Evolutionary conservation across 805 yeast genomes (phyloP).

Genomic region (Zygosaccharomyces pseudorouxii): DNA sequence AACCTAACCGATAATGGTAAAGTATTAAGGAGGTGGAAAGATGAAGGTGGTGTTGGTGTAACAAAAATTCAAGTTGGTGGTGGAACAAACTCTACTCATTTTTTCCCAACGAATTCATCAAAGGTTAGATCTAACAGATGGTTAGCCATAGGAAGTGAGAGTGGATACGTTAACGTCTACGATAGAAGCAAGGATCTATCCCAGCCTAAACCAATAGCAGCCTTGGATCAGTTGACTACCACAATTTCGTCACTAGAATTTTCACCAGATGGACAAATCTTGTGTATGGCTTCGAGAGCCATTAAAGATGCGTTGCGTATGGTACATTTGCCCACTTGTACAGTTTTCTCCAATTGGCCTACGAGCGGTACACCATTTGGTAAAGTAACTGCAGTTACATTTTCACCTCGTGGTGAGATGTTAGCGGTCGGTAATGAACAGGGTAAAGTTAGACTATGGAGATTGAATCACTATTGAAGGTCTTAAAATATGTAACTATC

Average conservation of each 20-base stretch:
- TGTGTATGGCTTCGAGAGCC: conserved; percentile 80
- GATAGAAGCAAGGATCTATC: conserved; percentile 43
- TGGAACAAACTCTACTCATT: conserved; percentile 31
- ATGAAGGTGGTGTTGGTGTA: conserved; percentile 78
- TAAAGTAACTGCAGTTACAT: conserved; percentile 74
- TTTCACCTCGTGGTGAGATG: conserved; percentile 78
- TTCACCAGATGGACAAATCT: conserved; percentile 81
- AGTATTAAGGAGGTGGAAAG: conserved; percentile 70
- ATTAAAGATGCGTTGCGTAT: conserved; percentile 80
- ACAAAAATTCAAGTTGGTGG: conserved; percentile 76
- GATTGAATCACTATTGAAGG: conserved; percentile 67
- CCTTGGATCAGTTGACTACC: conserved; percentile 76
- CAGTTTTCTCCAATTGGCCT: conserved; percentile 94
- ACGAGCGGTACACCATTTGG: conserved; percentile 95
- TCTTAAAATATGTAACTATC: background rate
- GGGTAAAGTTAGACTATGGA: conserved; percentile 87
- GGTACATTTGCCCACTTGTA: conserved; percentile 82
- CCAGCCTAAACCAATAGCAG: conserved; percentile 47
- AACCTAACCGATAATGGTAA: conserved; percentile 44
- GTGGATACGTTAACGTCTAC: conserved; percentile 86
- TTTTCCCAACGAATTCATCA: conserved; percentile 22
- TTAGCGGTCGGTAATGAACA: conserved; percentile 85
- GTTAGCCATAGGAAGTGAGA: conserved; percentile 83
- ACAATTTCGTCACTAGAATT: conserved; percentile 70
- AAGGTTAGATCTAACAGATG: conserved; percentile 49